phyloP scores from a whole-genome alignment of 345 rosid species.

The Clarkia xantiana region DNA sequence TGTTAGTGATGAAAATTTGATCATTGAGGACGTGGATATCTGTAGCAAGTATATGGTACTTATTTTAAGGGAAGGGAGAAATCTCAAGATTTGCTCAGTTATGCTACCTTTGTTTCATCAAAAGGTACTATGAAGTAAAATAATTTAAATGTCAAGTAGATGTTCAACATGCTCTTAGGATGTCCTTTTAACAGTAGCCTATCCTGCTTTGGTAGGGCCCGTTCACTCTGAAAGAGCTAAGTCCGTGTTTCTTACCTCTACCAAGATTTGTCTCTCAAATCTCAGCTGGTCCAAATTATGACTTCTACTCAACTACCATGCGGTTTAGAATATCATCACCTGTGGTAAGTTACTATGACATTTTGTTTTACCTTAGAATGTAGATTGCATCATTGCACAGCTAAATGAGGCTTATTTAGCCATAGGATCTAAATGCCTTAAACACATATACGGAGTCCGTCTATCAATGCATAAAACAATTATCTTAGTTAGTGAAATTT shows the following conservation, averaged over 20 bases:
- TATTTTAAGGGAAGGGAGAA: constrained; percentile 43
- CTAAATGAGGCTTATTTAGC: no score
- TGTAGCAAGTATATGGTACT: constrained; percentile 54
- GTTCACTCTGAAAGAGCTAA: constrained; percentile 42
- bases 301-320: constrained; percentile 57
- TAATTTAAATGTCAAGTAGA: constrained; percentile 2
- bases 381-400: no score
- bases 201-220: constrained; percentile 28
- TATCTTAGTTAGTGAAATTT: no score
- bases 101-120: constrained; percentile 48
- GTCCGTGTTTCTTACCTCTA: constrained; percentile 67
- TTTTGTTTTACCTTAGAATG: neutral
- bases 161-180: constrained; percentile 1
- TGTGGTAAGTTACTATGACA: constrained; percentile 42
- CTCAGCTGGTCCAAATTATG: constrained; percentile 78
- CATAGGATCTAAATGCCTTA: neutral
- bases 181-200: constrained; percentile 6
- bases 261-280: constrained; percentile 64
- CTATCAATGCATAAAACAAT: neutral
- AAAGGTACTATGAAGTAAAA: constrained; percentile 28
- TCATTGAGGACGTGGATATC: constrained; percentile 84
- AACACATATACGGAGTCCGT: neutral
- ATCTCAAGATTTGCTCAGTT: constrained; percentile 52
- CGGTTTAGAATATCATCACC: constrained; percentile 83
- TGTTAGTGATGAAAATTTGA: constrained; percentile 29